phyloP scores from a whole-genome alignment of 2,329 filamentous ascomycete species.

The Leptosphaerulina australis region DNA sequence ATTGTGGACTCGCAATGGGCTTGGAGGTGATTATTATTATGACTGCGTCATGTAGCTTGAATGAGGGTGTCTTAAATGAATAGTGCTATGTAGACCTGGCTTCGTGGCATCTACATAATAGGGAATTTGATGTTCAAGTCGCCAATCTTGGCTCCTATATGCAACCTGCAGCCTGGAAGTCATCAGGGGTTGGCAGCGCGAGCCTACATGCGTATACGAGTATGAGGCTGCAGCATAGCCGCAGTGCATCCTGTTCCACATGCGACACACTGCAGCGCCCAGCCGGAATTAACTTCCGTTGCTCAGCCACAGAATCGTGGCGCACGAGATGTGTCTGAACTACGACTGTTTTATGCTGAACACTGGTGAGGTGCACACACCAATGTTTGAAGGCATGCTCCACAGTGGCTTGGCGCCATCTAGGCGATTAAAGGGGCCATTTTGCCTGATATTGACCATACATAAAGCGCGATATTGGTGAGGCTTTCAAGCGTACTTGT shows the following conservation, averaged over 20 bases:
- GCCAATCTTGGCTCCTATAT: too few relatives aligned
- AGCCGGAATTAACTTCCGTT: constrained; percentile 12
- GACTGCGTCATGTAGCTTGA: too few relatives aligned
- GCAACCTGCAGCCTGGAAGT: background rate
- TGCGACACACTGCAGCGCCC: constrained; percentile 6
- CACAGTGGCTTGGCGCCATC: constrained; percentile 16
- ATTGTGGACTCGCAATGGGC: background rate
- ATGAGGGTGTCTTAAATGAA: too few relatives aligned
- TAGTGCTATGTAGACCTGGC: too few relatives aligned
- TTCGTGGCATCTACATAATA: too few relatives aligned
- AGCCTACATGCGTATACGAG: background rate
- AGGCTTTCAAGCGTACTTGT: constrained; percentile 41
- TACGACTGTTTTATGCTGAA: constrained; percentile 5
- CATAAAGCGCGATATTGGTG: background rate
- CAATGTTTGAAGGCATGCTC: constrained; percentile 15
- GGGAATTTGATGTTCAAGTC: too few relatives aligned
- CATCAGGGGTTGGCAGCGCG: too few relatives aligned
- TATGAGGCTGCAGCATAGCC: constrained; percentile 2
- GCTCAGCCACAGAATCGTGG: constrained; percentile 21
- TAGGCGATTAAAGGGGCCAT: constrained; percentile 5
- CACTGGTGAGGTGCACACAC: constrained; percentile 10
- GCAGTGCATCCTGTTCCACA: background rate
- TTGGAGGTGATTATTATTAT: too few relatives aligned
- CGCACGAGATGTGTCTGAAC: constrained; percentile 16
- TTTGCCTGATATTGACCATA: background rate